phyloP scores from a whole-genome alignment of 345 rosid genomes.

The Citrus inodora region DNA sequence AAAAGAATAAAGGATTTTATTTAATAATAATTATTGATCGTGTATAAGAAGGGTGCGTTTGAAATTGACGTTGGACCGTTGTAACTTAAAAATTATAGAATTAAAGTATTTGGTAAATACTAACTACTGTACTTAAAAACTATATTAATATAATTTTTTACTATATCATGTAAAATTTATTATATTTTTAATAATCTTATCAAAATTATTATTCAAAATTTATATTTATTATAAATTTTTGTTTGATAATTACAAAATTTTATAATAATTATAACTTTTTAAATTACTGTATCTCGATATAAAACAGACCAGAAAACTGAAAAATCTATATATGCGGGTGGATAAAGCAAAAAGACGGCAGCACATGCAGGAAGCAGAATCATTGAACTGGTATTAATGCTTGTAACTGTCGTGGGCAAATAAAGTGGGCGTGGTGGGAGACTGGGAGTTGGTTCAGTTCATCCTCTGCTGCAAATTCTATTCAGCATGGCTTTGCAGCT shows the following conservation, averaged over 20 bases:
- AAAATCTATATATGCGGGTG: too few species aligned
- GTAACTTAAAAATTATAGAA: accelerated
- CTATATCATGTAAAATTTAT: too few species aligned
- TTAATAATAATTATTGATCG: too few species aligned
- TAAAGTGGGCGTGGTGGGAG: background rate
- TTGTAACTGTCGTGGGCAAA: background rate
- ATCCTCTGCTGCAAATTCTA: background rate
- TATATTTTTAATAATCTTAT: too few species aligned
- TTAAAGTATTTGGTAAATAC: accelerated
- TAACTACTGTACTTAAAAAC: accelerated
- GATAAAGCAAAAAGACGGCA: background rate
- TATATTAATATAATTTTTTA: too few species aligned
- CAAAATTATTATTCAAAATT: too few species aligned
- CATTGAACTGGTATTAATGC: background rate
- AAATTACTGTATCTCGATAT: too few species aligned
- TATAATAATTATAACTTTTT: too few species aligned
- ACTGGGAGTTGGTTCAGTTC: background rate
- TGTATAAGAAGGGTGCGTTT: accelerated
- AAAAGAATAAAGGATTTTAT: background rate
- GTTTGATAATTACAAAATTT: too few species aligned
- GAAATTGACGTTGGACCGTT: accelerated
- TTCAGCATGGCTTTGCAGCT: background rate
- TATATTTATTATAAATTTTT: too few species aligned
- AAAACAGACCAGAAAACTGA: background rate
- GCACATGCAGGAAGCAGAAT: background rate